Evolutionary conservation across 2,329 filamentous ascomycete genomes (phyloP).

Genomic region (Colletotrichum filicis): DNA sequence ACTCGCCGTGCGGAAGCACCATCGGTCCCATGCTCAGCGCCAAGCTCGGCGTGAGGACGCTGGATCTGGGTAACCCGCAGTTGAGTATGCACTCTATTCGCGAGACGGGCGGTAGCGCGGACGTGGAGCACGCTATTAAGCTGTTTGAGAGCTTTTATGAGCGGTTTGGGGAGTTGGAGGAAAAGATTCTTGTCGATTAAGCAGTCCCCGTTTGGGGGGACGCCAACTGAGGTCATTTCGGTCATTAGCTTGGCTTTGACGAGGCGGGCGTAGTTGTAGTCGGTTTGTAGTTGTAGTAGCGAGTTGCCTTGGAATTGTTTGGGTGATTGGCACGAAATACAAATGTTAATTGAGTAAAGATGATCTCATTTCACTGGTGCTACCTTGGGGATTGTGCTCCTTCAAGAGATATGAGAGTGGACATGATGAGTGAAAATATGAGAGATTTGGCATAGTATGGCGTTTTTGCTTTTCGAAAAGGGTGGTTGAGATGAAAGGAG

Average conservation of each 20-base stretch:
- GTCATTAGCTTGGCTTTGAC: not conserved
- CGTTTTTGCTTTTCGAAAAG: no score
- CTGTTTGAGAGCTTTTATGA: conserved; percentile 90
- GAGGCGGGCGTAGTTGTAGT: not conserved
- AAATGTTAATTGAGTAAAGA: no score
- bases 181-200: conserved; percentile 85
- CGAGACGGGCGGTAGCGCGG: conserved; percentile 88
- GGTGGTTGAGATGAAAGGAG: no score
- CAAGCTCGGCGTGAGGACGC: conserved; percentile 84
- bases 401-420: no score
- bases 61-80: conserved; percentile 95
- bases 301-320: not conserved
- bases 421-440: no score
- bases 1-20: conserved; percentile 93
- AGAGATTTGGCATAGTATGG: no score
- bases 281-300: not conserved
- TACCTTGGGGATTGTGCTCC: no score
- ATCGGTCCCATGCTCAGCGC: conserved; percentile 98
- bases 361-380: no score
- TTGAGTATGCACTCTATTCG: conserved; percentile 97
- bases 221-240: not conserved
- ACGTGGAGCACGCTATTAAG: conserved; percentile 87
- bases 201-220: no score
- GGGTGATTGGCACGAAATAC: no score
- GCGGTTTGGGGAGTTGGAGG: conserved; percentile 84